Base-by-base conservation (phyloP, 1,139 yeast genomes). In the Sugiyamaella castrensis region DNA sequence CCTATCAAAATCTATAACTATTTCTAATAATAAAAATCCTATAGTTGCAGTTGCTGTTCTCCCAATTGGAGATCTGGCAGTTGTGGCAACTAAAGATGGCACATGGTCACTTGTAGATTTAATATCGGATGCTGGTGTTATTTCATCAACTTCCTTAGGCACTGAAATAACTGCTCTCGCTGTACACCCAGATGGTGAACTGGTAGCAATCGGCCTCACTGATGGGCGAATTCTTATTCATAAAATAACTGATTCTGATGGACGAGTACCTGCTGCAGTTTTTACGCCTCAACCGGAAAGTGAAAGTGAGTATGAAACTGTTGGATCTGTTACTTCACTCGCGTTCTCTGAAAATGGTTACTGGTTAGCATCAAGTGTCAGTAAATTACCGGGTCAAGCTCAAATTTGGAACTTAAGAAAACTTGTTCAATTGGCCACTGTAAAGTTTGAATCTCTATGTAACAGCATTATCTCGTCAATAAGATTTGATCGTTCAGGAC, bases 291-390 rank as follows among this genome's bases (percentile, higher is more conserved):
- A 55, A 1, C 24, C 24, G 5, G 58, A 76, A 9, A 54, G 53
- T 19, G 56, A 57, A 3, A 41, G 12, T 26, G 11, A 40, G 5
- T 2, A 37, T 8, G 28, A 31, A 5, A 8, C 37, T 6, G 13
- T 30, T 39, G 24, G 12, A 7, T 6, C 46, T 1, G 71, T 81
- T 5, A 57, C 66, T 5, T 66, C 70, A 16, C 59, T 84, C 1
- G 62, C 65, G 42, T 85, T 85, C 69, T 83, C 85, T 8, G 70
- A 75, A 27, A 85, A 85, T 61, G 94, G 94, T 4, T 84, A 82
- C 65, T 83, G 88, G 84, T 65, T 84, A 47, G 70, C 60, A 3
- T 57, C 63, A 7, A 51, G 54, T 1, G 40, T 69, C 59, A 65
- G 73, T 5, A 53, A 51, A 10, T 42, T 62, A 8, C 37, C 52